Conservation (phyloP, 345 rosid species). For the Pseudoturritis turrita region DNA sequence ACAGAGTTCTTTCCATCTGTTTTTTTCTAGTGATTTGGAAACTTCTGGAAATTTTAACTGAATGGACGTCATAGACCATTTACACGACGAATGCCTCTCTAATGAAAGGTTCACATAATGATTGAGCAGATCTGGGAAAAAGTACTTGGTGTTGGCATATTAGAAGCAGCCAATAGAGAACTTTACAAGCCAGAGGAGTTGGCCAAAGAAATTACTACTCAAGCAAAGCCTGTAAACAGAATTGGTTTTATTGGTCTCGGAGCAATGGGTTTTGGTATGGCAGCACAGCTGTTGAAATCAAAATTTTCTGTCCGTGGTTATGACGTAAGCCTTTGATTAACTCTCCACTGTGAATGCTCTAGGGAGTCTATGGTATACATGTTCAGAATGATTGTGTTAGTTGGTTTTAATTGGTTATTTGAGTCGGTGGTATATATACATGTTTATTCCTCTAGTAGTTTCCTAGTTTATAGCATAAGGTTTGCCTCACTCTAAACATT, state of each 20-base stretch:
- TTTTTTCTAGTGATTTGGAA: conserved; percentile 16
- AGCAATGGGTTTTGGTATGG: conserved; percentile 99
- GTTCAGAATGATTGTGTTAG: neutral
- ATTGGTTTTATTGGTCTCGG: conserved; percentile 97
- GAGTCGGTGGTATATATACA: neutral
- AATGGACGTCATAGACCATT: neutral
- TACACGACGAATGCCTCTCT: neutral
- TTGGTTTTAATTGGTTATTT: neutral
- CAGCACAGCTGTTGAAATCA: conserved; percentile 67
- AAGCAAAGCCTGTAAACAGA: conserved; percentile 50
- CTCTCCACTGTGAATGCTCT: neutral
- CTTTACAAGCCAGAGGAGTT: conserved; percentile 69
- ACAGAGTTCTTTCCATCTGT: conserved; percentile 9
- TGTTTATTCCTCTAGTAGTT: neutral
- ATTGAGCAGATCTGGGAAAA: conserved; percentile 63
- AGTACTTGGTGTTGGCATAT: conserved; percentile 54
- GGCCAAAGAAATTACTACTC: conserved; percentile 49
- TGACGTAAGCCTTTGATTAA: conserved; percentile 56
- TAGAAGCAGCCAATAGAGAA: conserved; percentile 58
- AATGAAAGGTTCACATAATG: conserved; percentile 11
- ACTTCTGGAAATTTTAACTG: neutral
- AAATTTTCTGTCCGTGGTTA: conserved; percentile 68
- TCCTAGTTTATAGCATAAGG: neutral
- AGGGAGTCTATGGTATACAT: neutral
- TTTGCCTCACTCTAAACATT: neutral